A percentile compares a stretch with the other conserved stretches of the same genome.
Conservation (phyloP, 2,329 filamentous ascomycete species). For the Delphinella strobiligena region DNA sequence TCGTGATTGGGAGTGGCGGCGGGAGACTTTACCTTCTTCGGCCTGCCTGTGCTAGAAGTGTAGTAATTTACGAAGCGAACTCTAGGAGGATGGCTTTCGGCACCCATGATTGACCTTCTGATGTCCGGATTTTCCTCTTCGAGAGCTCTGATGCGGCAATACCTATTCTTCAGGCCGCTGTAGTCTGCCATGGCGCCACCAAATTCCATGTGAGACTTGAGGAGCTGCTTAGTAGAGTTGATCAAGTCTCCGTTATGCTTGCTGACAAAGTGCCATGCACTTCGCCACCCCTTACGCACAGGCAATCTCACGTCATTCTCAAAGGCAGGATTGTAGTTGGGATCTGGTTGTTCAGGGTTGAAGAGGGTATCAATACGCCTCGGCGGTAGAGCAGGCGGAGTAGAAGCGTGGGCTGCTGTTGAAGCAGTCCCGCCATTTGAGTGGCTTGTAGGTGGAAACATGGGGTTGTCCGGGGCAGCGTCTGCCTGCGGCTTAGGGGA, state of each 20-base stretch:
- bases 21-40: conserved; percentile 40
- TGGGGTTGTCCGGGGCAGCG: background rate
- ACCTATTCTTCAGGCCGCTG: conserved; percentile 54
- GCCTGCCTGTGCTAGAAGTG: conserved; percentile 66
- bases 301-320: conserved; percentile 60
- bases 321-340: conserved; percentile 65
- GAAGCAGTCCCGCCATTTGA: background rate
- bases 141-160: conserved; percentile 55
- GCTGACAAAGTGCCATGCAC: conserved; percentile 61
- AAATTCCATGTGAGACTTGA: conserved; percentile 74
- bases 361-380: conserved; percentile 12
- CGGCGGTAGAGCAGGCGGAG: background rate
- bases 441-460: background rate
- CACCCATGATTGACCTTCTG: conserved; percentile 21
- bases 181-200: conserved; percentile 72
- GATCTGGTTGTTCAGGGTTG: conserved; percentile 27
- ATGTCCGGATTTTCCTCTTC: conserved; percentile 53
- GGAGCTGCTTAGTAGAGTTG: conserved; percentile 58
- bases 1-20: conserved; percentile 16
- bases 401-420: background rate
- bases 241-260: conserved; percentile 68
- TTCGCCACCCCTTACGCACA: conserved; percentile 56
- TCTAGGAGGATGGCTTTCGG: conserved; percentile 28
- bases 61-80: conserved; percentile 85
- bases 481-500: conserved; percentile 1